Evolutionary conservation across 257 asterid species (phyloP).

Genomic region (Plantago elongata): DNA sequence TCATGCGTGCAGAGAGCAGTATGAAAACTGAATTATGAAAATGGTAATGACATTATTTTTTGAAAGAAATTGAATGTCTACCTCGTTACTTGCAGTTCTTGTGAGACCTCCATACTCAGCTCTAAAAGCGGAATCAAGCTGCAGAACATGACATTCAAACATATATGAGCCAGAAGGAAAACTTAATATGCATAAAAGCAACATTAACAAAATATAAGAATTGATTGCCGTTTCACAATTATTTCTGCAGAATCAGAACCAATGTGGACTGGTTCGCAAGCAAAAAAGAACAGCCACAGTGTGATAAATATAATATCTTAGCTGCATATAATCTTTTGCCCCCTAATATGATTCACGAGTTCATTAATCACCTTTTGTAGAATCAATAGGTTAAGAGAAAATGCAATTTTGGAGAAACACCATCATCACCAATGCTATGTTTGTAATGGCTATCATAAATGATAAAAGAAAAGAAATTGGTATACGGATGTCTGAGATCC

Average conservation of each 20-base stretch:
- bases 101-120: conserved; percentile 59
- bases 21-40: background rate
- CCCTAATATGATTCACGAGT: background rate
- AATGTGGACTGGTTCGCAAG: background rate
- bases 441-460: too few species aligned
- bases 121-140: conserved; percentile 82
- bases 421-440: too few species aligned
- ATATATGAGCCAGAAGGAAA: background rate
- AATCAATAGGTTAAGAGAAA: too few species aligned
- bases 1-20: background rate
- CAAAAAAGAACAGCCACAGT: background rate
- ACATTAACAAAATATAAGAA: background rate
- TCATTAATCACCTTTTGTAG: background rate
- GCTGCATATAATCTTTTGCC: background rate
- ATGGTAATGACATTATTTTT: background rate
- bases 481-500: too few species aligned
- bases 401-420: too few species aligned
- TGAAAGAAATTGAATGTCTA: conserved; percentile 18
- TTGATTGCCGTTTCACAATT: background rate
- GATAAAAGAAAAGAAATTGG: too few species aligned
- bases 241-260: background rate
- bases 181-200: background rate
- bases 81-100: conserved; percentile 66
- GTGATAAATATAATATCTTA: background rate
- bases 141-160: conserved; percentile 12